These are phyloP conservation scores for Dothideomycetes sp. DNA, from an alignment of 2,329 filamentous ascomycete genomes.

Conservation along the genomic window DNA sequence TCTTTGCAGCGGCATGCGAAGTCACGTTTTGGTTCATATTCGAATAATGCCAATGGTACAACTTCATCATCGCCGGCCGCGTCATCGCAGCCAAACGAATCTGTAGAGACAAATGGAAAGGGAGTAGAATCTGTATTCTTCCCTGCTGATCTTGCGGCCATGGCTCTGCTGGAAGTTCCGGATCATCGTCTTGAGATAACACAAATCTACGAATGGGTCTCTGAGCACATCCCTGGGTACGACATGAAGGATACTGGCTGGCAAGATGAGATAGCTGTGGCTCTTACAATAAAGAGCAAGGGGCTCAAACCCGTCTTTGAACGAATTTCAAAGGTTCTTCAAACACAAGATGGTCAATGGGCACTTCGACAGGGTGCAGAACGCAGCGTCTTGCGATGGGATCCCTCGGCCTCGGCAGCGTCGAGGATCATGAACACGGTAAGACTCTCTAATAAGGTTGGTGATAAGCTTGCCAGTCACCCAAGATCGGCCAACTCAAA, in stretches of 20 bases:
- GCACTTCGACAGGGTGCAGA: neutral
- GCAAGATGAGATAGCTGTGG: conserved; percentile 8
- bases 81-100: too few relatives aligned
- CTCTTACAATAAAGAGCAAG: conserved; percentile 15
- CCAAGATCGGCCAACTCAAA: too few relatives aligned
- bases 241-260: conserved; percentile 16
- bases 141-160: conserved; percentile 20
- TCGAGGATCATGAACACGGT: neutral
- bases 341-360: neutral
- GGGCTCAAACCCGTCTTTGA: too few relatives aligned
- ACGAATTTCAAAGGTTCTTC: conserved; percentile 20
- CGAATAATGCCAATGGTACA: too few relatives aligned
- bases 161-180: conserved; percentile 23
- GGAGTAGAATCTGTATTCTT: conserved; percentile 20
- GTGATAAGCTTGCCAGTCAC: neutral
- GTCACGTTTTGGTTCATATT: too few relatives aligned
- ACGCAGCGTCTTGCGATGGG: neutral
- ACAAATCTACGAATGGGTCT: conserved; percentile 22
- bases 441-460: neutral
- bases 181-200: conserved; percentile 17
- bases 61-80: too few relatives aligned
- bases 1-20: too few relatives aligned
- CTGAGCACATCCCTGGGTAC: conserved; percentile 22
- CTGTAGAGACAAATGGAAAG: neutral
- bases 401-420: neutral